Evolutionary conservation across 2,329 filamentous ascomycete species (phyloP), one percentile per base, ranked within the genome.

Genomic region (Penicillium sp.): DNA sequence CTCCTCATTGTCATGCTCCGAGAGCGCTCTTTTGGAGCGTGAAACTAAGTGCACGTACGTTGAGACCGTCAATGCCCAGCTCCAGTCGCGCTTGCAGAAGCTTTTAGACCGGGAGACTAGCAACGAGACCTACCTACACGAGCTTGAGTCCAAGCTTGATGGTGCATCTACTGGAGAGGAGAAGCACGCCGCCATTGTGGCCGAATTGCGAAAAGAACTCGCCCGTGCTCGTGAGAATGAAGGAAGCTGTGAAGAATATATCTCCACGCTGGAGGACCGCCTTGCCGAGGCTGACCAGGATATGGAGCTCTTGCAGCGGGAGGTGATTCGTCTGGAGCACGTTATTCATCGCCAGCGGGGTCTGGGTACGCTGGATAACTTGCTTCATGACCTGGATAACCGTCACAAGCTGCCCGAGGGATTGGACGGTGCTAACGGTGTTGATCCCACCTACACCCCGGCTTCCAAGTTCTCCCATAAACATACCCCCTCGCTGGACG

Each of bases 271-370:
- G 11, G 94, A 99, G 71, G 94, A 97, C 76, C 89, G 93, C 22
- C 83, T 99, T 8, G 94, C 94, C 0, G 94, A 99, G 74, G 89
- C 93, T 2, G 94, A 99, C 67, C 93, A 97, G 73, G 94, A 99
- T 70, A 86, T 90, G 61, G 94, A 97, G 72, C 79, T 97, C 57
- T 97, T 99, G 93, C 92, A 96, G 72, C 90, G 93, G 33, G 94
- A 99, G 69, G 90, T 99, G 60, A 90, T 97, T 67, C 86, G 93
- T 31, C 81, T 99, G 12, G 94, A 97, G 74, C 90, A 96, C 73
- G 91, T 99, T 7, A 86, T 99, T 49, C 93, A 97, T 73, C 89
- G 95, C 47, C 94, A 99, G 73, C 85, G 94, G 56, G 97, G 92
- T 71, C 84, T 99, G 3, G 94, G 94, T 40, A 96, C 97, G 73